Percentiles rank a stretch among this genome's conserved stretches.
These are phyloP conservation scores for Ilex asprella DNA, from an alignment of 257 asterid species.

Conservation along the genomic window DNA sequence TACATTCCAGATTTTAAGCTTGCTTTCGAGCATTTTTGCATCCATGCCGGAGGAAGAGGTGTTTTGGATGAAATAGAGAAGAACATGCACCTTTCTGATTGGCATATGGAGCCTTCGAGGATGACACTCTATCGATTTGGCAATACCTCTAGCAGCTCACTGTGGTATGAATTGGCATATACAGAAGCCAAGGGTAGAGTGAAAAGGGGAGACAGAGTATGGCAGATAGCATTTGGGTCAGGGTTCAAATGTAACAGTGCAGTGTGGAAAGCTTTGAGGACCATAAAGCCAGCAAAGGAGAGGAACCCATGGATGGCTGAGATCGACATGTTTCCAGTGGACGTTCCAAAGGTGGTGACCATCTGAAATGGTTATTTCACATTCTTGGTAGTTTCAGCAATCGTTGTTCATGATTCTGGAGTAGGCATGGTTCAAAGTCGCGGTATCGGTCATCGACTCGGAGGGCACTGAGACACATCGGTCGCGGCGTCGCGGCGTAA, in stretches of 20 bases:
- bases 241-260: constrained; percentile 42
- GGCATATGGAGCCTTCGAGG: constrained; percentile 40
- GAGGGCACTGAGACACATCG: too few species aligned
- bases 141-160: constrained; percentile 38
- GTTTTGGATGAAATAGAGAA: constrained; percentile 41
- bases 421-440: too few species aligned
- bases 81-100: constrained; percentile 29
- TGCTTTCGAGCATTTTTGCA: constrained; percentile 41
- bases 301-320: constrained; percentile 33
- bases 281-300: constrained; percentile 22
- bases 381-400: too few species aligned
- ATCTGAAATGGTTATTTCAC: constrained; percentile 7
- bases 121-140: constrained; percentile 39
- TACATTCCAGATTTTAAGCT: constrained; percentile 35
- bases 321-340: constrained; percentile 32
- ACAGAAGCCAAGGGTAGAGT: constrained; percentile 38
- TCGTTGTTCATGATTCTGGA: not conserved
- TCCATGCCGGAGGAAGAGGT: constrained; percentile 44
- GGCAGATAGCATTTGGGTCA: constrained; percentile 44
- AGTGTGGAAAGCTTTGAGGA: constrained; percentile 36
- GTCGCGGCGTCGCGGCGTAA: too few species aligned
- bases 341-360: constrained; percentile 27
- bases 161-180: constrained; percentile 40
- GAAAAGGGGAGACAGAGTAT: constrained; percentile 31
- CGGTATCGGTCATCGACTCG: too few species aligned